Percentiles rank a stretch among this genome's conserved stretches.
Evolutionary conservation across 192 early-diverging fungal genomes (phyloP).

Genomic region (Backusella westeae): DNA sequence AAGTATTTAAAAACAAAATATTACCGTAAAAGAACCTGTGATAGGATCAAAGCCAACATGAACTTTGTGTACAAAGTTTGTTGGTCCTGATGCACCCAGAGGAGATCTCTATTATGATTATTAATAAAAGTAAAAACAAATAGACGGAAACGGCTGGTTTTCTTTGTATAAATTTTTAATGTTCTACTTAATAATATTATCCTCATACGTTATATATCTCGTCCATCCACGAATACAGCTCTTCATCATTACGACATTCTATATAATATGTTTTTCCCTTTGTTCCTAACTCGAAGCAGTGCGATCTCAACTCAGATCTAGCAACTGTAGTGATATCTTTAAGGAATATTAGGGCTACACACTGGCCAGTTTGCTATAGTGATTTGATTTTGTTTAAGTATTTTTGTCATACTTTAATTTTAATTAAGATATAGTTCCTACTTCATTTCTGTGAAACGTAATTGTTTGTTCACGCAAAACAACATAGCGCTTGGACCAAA

Average conservation of each 20-base stretch:
- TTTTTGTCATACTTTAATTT: constrained; percentile 4
- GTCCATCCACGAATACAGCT: constrained; percentile 98
- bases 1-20: not conserved
- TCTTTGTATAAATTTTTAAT: not conserved
- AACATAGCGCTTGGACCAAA: constrained; percentile 95
- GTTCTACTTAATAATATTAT: constrained; percentile 8
- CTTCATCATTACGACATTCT: constrained; percentile 93
- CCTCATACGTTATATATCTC: constrained; percentile 83
- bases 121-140: not conserved
- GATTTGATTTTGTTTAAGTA: not conserved
- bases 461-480: constrained; percentile 85
- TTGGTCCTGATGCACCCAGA: constrained; percentile 75
- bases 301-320: constrained; percentile 84
- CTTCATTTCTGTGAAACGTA: constrained; percentile 94
- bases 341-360: constrained; percentile 83
- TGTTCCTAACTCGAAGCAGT: constrained; percentile 92
- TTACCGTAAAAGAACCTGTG: constrained; percentile 60
- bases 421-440: constrained; percentile 32
- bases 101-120: constrained; percentile 53
- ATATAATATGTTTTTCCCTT: constrained; percentile 90
- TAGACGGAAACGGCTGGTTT: not conserved
- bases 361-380: constrained; percentile 78
- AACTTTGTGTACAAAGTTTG: constrained; percentile 84
- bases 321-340: constrained; percentile 89
- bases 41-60: constrained; percentile 72